A percentile compares a stretch with the other conserved stretches of the same genome.
Conservation (phyloP, 2,329 filamentous ascomycete genomes). For the Pestalotiopsis sp. region DNA sequence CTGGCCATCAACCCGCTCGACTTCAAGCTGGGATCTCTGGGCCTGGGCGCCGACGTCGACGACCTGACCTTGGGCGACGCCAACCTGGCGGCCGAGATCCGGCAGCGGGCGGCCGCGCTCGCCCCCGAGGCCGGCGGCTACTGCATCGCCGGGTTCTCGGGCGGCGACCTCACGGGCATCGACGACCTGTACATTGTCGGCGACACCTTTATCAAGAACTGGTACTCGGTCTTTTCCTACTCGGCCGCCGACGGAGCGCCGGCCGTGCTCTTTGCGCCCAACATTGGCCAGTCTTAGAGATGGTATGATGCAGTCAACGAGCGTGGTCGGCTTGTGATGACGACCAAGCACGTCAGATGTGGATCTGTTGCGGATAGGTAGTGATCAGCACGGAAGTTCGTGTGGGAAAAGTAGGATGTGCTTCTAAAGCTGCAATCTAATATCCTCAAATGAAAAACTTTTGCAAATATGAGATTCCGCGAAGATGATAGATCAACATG, state of each 20-base stretch:
- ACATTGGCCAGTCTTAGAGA: constrained; percentile 3
- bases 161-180: constrained; percentile 9
- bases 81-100: not conserved
- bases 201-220: constrained; percentile 12
- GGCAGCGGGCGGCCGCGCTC: not conserved
- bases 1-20: constrained; percentile 11
- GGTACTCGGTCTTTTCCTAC: constrained; percentile 12
- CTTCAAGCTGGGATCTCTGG: constrained; percentile 8
- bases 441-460: too few relatives aligned
- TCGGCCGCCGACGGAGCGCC: constrained; percentile 2
- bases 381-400: too few relatives aligned
- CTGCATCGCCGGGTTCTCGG: constrained; percentile 6
- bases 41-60: constrained; percentile 5
- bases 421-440: too few relatives aligned
- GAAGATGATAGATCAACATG: too few relatives aligned
- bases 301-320: not conserved
- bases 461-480: too few relatives aligned
- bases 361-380: too few relatives aligned
- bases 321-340: too few relatives aligned
- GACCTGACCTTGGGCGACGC: constrained; percentile 6
- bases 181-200: constrained; percentile 13
- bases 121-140: not conserved
- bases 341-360: too few relatives aligned
- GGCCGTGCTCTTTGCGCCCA: constrained; percentile 7
- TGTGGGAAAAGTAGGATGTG: too few relatives aligned